Base-by-base conservation (phyloP, 345 rosid genomes). In the Lepidium sativum region DNA sequence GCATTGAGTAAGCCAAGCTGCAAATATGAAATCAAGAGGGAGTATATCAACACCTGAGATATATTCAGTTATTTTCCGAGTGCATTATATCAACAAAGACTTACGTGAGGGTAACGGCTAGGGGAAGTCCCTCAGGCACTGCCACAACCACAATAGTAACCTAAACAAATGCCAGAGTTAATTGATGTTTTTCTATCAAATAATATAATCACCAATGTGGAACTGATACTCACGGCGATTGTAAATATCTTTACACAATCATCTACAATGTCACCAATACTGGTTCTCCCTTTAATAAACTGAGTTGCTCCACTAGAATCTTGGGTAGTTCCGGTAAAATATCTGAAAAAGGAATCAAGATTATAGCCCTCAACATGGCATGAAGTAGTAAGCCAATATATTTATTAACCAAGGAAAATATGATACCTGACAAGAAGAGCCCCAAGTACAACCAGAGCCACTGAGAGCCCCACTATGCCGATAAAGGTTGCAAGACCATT, bases 51-150 rank as follows among this genome's bases (percentile, higher is more conserved):
- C 18, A 40, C 25, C 59, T 60, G 48, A 40, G 33, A 52, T n/a
- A n/a, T n/a, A n/a, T 25, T 47, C 39, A 54, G 21, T 37, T 69
- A 25, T 40, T 21, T 39, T 44, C 47, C 14, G 9, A 49, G 68
- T 21, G 23, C 60, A 67, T n/a, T 63, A 25, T 45, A 40, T 51
- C 9, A 37, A 65, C 18, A 20, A 35, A 20, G 47, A 74, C 96
- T 86, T 82, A 95, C 99, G 99, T 95, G 80, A 95, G 79, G 31
- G 99, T 95, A 64, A 95, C 99, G 64, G 99, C 99, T 82, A 95
- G 69, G 51, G 99, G 99, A 79, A 95, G 98, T 68, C 99, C 99
- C 64, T 95, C 99, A n/a, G 99, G 99, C 72, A 95, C 99, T 8
- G 99, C 99, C 76, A 95, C 99, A 55, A 95, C 99, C 54, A 95